Base-by-base conservation (phyloP, 2,329 filamentous ascomycete species). In the Chlorencoelia australis region DNA sequence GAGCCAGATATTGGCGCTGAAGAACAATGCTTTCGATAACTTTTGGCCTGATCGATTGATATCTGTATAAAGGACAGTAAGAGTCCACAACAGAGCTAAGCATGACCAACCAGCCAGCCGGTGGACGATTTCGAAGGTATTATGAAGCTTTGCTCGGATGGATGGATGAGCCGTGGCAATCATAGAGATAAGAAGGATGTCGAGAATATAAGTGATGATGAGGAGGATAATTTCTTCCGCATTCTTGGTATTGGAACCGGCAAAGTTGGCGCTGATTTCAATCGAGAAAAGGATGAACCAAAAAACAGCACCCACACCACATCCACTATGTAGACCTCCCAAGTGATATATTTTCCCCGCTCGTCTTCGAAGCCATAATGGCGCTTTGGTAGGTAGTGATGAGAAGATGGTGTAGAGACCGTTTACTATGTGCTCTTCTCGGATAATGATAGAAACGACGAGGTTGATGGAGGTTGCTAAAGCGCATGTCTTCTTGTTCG, bases 91-190 rank as follows among this genome's bases (percentile, higher is more conserved):
- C 20, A 85, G 59, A 2, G 59, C 64, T 5, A 86, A 63, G 7
- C 73, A 65, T 8, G 68, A 64, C 82, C 82, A 87, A n/a, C 80
- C 82, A 4, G 69, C 69, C 55, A 82, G 86, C 31, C 82, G 77
- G 58, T 87, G 82, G 30, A 71, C 70, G 31, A 72, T 59, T 60
- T 87, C 82, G 53, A 85, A 87, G 39, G 68, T 57, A 57, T 87
- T 71, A 61, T 87, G 82, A 43, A 68, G 65, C 30, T 64, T 68
- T 46, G 67, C 64, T 15, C 82, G 74, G 46, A 86, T 65, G 7
- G 57, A 54, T 3, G 82, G 82, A 54, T 79, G 69, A 2, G 82
- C 77, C 34, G 75, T 71, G 30, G 63, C 59, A 33, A 82, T 65
- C 50, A 86, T 79, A 25, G 62, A 51, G 37, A 72, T 49, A 46